These are phyloP conservation scores for Blastocystis sp. DNA, from an alignment of 352 stramenopile species.

Conservation along the genomic window DNA sequence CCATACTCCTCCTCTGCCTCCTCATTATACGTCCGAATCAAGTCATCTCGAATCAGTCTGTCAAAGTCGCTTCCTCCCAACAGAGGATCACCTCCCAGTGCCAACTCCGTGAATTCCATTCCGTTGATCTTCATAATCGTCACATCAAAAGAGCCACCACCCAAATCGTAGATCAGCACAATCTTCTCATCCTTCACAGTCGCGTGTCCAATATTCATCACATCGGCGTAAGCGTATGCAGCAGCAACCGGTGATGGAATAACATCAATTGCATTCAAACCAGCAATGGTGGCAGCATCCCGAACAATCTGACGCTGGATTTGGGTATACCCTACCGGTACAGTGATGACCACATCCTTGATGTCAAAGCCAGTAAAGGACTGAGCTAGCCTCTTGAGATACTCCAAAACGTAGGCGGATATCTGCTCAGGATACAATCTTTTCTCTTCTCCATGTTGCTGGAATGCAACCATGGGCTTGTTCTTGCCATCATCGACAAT, in stretches of 20 bases:
- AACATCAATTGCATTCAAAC: slow-evolving; percentile 95
- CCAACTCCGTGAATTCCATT: slow-evolving; percentile 95
- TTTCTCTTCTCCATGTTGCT: not conserved
- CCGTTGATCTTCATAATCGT: slow-evolving; percentile 95
- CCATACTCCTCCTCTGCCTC: not conserved
- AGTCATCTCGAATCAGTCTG: slow-evolving; percentile 1
- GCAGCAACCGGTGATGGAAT: slow-evolving; percentile 74
- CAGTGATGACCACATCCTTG: slow-evolving; percentile 38
- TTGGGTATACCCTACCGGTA: slow-evolving; percentile 96
- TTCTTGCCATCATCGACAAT: slow-evolving; percentile 35
- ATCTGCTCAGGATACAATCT: slow-evolving; percentile 41
- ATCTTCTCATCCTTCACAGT: slow-evolving; percentile 70
- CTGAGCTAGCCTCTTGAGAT: not conserved
- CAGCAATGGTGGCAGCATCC: slow-evolving; percentile 94
- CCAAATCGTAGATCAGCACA: slow-evolving; percentile 76
- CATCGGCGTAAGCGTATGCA: slow-evolving; percentile 73
- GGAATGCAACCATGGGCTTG: not conserved
- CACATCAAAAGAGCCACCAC: slow-evolving; percentile 87
- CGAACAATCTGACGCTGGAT: slow-evolving; percentile 97
- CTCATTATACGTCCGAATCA: not conserved
- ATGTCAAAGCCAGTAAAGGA: slow-evolving; percentile 46
- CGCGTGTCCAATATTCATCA: slow-evolving; percentile 64
- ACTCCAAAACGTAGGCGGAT: not conserved
- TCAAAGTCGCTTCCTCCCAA: slow-evolving; percentile 80
- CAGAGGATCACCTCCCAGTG: slow-evolving; percentile 97